Evolutionary conservation across 1,284 basidiomycete genomes (phyloP).

Genomic region (Marasmius fiardii): DNA sequence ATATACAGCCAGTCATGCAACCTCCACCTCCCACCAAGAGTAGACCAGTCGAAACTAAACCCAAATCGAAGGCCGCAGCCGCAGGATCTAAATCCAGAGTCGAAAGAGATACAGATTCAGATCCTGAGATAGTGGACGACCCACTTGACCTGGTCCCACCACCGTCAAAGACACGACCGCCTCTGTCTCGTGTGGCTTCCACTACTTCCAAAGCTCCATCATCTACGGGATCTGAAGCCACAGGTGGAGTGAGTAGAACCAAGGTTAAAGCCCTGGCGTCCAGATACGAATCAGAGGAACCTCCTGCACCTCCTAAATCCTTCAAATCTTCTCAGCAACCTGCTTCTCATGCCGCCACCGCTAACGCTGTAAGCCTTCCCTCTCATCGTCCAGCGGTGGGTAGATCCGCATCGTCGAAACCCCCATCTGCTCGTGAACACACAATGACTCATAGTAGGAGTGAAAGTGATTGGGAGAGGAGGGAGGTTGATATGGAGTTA

Average conservation of each 20-base stretch:
- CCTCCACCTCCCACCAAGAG: slow-evolving; percentile 1
- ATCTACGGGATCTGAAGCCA: not conserved
- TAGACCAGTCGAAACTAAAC: slow-evolving; percentile 1
- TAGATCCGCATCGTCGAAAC: too few relatives aligned
- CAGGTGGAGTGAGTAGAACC: not conserved
- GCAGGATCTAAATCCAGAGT: not conserved
- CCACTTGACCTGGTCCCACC: not conserved
- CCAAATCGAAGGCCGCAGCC: slow-evolving; percentile 5
- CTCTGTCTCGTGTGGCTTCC: not conserved
- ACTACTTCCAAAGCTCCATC: not conserved
- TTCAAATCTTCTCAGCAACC: slow-evolving; percentile 11
- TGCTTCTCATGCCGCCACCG: not conserved
- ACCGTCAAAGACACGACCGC: not conserved
- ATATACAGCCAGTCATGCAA: slow-evolving; percentile 1
- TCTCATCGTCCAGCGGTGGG: not conserved
- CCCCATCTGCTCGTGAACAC: too few relatives aligned
- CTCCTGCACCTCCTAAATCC: slow-evolving; percentile 1
- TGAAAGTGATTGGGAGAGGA: slow-evolving; percentile 3
- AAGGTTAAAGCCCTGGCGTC: not conserved
- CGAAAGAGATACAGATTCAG: not conserved
- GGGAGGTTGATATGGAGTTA: slow-evolving; percentile 2
- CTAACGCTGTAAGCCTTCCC: not conserved
- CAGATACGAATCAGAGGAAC: slow-evolving; percentile 3
- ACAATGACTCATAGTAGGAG: not conserved
- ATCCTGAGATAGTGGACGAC: not conserved